phyloP scores from a whole-genome alignment of 768 basidiomycete species.

The Neoboletus brunneissimus region DNA sequence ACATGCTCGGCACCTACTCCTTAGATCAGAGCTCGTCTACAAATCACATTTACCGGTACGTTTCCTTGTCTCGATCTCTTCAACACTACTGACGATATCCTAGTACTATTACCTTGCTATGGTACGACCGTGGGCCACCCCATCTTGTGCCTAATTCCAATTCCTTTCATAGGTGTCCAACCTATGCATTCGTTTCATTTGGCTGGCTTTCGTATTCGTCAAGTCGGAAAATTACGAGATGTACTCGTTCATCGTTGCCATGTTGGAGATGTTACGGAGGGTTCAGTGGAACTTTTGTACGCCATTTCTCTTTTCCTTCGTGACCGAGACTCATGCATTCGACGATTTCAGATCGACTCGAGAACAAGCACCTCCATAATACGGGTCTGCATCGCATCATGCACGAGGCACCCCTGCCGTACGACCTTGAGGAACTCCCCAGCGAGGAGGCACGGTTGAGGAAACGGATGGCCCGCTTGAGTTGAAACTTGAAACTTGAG shows the following conservation, averaged over 20 bases:
- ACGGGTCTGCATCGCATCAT: constrained; percentile 89
- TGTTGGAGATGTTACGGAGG: constrained; percentile 76
- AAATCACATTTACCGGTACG: constrained; percentile 56
- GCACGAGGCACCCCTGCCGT: constrained; percentile 82
- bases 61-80: not conserved
- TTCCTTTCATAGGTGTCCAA: constrained; percentile 58
- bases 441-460: constrained; percentile 36
- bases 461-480: constrained; percentile 21
- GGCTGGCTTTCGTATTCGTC: constrained; percentile 73
- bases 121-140: constrained; percentile 38
- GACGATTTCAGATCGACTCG: constrained; percentile 57
- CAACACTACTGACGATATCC: not conserved
- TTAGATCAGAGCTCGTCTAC: constrained; percentile 78
- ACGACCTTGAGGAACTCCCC: constrained; percentile 50
- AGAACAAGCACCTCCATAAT: constrained; percentile 93
- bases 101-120: constrained; percentile 80
- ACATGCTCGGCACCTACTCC: constrained; percentile 51
- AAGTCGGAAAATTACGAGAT: constrained; percentile 46
- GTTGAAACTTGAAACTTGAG: too few relatives aligned
- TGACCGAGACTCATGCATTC: not conserved
- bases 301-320: constrained; percentile 24
- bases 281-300: constrained; percentile 92
- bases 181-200: constrained; percentile 72
- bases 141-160: not conserved
- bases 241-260: constrained; percentile 63